Percentiles rank a stretch among this genome's conserved stretches.
These are phyloP conservation scores for Suillus subaureus DNA, from an alignment of 768 basidiomycete genomes.

Conservation along the genomic window DNA sequence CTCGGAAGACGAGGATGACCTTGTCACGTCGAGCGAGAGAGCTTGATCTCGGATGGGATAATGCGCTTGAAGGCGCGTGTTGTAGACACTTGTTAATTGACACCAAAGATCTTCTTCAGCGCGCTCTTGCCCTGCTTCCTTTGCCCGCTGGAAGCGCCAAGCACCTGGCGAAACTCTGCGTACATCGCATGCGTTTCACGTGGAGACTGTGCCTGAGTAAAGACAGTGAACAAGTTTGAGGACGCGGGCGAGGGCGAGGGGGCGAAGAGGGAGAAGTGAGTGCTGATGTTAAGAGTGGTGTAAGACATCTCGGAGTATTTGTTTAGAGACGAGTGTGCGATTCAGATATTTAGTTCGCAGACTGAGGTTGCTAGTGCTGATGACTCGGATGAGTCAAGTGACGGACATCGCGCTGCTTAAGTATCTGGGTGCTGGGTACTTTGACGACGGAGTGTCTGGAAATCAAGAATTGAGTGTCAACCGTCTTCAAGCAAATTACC, in stretches of 20 bases:
- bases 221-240: constrained; percentile 36
- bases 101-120: constrained; percentile 5
- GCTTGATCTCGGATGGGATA: background rate
- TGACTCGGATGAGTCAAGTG: background rate
- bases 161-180: constrained; percentile 36
- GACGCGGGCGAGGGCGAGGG: constrained; percentile 28
- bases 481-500: background rate
- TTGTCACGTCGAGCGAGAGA: background rate
- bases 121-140: constrained; percentile 1
- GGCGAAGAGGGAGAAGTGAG: constrained; percentile 19
- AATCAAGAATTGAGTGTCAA: background rate
- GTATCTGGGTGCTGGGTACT: constrained; percentile 3
- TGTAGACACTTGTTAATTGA: background rate
- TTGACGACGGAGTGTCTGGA: background rate
- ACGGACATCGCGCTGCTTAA: constrained; percentile 1
- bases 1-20: background rate
- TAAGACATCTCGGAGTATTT: constrained; percentile 29
- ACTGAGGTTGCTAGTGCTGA: background rate
- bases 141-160: background rate
- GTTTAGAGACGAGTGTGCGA: background rate
- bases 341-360: background rate
- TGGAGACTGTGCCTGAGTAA: constrained; percentile 35
- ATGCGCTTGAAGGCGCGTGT: background rate
- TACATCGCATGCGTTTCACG: constrained; percentile 41
- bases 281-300: constrained; percentile 16